Evolutionary conservation across 257 asterid genomes (phyloP).

Genomic region (Ehretia macrophylla): DNA sequence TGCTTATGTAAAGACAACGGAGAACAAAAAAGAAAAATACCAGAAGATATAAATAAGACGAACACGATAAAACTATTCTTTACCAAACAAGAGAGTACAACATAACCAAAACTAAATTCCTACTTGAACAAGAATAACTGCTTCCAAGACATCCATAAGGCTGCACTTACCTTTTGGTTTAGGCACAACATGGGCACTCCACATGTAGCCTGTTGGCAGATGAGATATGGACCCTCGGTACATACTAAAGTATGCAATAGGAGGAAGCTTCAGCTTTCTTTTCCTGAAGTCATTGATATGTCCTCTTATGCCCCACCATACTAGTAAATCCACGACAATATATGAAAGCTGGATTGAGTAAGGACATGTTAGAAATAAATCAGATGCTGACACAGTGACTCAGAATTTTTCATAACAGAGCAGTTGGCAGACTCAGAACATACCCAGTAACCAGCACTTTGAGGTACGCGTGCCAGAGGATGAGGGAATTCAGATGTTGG

Average conservation of each 20-base stretch:
- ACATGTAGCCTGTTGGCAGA: slow-evolving; percentile 97
- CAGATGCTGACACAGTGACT: not conserved
- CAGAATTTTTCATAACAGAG: not conserved
- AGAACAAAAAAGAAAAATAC: too few species aligned
- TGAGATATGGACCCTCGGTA: slow-evolving; percentile 94
- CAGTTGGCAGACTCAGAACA: slow-evolving; percentile 6
- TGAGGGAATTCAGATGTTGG: slow-evolving; percentile 97
- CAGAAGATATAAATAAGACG: too few species aligned
- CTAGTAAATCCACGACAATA: slow-evolving; percentile 85
- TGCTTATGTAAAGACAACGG: too few species aligned
- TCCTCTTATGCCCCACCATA: slow-evolving; percentile 99
- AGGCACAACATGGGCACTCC: slow-evolving; percentile 96
- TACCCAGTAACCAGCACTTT: slow-evolving; percentile 99
- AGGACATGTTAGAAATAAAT: not conserved
- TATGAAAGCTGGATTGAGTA: slow-evolving; percentile 70
- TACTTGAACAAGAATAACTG: not conserved
- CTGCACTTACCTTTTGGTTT: slow-evolving; percentile 73
- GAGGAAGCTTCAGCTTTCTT: slow-evolving; percentile 84
- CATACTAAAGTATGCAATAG: slow-evolving; percentile 92
- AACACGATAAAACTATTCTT: not conserved
- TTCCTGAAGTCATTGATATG: slow-evolving; percentile 86
- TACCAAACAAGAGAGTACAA: not conserved
- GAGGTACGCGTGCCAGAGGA: slow-evolving; percentile 98
- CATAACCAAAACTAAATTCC: too few species aligned
- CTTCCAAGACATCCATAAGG: too few species aligned